These are phyloP conservation scores for Cutaneotrichosporon sp. DNA, from an alignment of 1,284 basidiomycete genomes.

Conservation along the genomic window DNA sequence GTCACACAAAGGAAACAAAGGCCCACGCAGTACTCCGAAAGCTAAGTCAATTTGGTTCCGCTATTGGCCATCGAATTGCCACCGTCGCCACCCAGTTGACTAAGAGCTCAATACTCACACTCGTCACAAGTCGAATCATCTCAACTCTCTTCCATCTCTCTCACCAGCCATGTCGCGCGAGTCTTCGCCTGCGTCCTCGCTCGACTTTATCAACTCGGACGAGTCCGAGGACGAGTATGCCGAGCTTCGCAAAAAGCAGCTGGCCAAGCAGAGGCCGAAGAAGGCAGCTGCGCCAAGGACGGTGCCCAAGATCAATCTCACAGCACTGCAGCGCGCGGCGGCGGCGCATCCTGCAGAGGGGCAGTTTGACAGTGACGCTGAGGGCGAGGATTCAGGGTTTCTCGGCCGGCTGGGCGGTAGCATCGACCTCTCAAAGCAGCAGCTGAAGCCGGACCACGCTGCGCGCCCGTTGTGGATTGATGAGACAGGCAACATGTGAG, in stretches of 20 bases:
- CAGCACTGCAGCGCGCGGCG: slow-evolving; percentile 34
- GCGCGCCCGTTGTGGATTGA: slow-evolving; percentile 94
- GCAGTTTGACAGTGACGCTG: slow-evolving; percentile 28
- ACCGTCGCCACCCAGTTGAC: slow-evolving; percentile 5
- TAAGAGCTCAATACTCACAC: not conserved
- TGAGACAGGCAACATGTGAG: slow-evolving; percentile 77
- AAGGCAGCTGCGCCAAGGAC: slow-evolving; percentile 17
- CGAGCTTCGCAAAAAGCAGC: slow-evolving; percentile 21
- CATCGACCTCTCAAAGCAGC: slow-evolving; percentile 58
- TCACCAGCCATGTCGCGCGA: slow-evolving; percentile 42
- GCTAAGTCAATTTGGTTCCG: slow-evolving; percentile 16
- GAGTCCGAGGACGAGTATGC: slow-evolving; percentile 43
- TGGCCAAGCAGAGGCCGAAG: slow-evolving; percentile 12
- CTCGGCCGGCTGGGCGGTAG: slow-evolving; percentile 37
- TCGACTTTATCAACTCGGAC: slow-evolving; percentile 48
- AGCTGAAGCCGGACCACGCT: slow-evolving; percentile 83
- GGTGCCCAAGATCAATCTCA: slow-evolving; percentile 43
- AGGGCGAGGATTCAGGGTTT: slow-evolving; percentile 34
- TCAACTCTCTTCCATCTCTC: not conserved
- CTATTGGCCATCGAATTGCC: slow-evolving; percentile 12
- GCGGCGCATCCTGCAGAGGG: slow-evolving; percentile 37
- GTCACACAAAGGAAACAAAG: not conserved
- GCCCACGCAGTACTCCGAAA: not conserved
- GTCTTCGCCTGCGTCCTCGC: slow-evolving; percentile 46
- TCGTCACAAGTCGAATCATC: not conserved